Base-by-base conservation (phyloP, 148 eudicot genomes). In the Nyssa sinensis region DNA sequence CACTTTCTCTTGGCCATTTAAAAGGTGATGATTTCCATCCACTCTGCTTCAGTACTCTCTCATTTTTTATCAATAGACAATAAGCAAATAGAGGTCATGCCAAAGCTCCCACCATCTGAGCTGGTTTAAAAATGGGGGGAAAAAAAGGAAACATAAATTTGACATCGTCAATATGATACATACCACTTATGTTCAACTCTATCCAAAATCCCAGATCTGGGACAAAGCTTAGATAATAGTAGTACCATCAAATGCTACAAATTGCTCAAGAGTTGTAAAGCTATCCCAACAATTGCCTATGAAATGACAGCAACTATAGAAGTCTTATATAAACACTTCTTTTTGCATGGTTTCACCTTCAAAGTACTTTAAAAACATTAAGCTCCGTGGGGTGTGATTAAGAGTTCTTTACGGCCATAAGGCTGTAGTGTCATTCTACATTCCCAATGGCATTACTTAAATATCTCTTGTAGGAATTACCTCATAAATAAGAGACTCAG, bases 401-500 rank as follows among this genome's bases (percentile, higher is more conserved):
- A n/a, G n/a, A n/a, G n/a, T n/a, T n/a, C n/a, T n/a, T n/a, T n/a
- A n/a, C n/a, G n/a, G n/a, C n/a, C n/a, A n/a, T n/a, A n/a, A n/a
- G n/a, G n/a, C n/a, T n/a, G n/a, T n/a, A n/a, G n/a, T n/a, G n/a
- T n/a, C n/a, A n/a, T n/a, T n/a, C n/a, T n/a, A n/a, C n/a, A n/a
- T n/a, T n/a, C n/a, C n/a, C 60, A 57, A 31, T 9, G 29, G 64
- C 64, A 61, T 61, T 27, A 32, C 7, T 31, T 32, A 19, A 3
- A 10, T 63, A 63, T 13, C 33, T 61, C 14, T 58, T 11, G 49
- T 11, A 1, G n/a, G n/a, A n/a, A n/a, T 73, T 73, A 94, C 98
- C 97, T 94, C 98, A 65, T 80, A 87, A 62, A 82, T 75, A 64
- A 92, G 84, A 80, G 93, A 83, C 71, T 84, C 96, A 12, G 81